A percentile compares a stretch with the other conserved stretches of the same genome.
Evolutionary conservation across 495 filamentous ascomycete genomes (phyloP).

Genomic region (Neurospora sp.): DNA sequence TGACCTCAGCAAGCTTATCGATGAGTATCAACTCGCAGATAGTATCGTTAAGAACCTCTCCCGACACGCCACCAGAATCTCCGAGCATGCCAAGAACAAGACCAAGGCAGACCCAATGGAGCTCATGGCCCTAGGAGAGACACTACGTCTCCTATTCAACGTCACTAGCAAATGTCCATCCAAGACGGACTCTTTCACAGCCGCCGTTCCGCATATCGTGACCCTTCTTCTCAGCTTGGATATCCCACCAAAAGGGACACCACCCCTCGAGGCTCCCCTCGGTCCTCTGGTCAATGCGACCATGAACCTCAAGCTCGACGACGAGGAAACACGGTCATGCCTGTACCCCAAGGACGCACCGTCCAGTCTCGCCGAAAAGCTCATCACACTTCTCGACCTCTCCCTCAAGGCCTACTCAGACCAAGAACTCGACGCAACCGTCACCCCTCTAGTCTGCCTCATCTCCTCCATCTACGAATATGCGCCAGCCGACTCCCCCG

Average conservation of each 20-base stretch:
- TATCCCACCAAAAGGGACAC: constrained; percentile 22
- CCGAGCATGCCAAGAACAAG: constrained; percentile 11
- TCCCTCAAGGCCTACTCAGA: constrained; percentile 51
- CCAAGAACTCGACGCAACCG: constrained; percentile 55
- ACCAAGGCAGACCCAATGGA: constrained; percentile 50
- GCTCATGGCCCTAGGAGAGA: constrained; percentile 72
- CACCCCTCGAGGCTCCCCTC: constrained; percentile 30
- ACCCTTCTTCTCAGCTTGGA: constrained; percentile 49
- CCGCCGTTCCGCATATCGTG: constrained; percentile 60
- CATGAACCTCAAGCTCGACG: constrained; percentile 60
- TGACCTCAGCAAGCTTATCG: constrained; percentile 58
- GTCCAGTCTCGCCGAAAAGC: constrained; percentile 50
- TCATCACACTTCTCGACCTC: constrained; percentile 65
- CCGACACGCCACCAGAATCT: constrained; percentile 44
- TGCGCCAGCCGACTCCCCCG: constrained; percentile 44
- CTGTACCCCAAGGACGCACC: constrained; percentile 60
- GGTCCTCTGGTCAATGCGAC: constrained; percentile 68
- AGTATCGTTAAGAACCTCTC: constrained; percentile 57
- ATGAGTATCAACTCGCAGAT: constrained; percentile 58
- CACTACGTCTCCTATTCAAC: constrained; percentile 84
- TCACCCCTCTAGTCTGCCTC: constrained; percentile 60
- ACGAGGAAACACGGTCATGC: constrained; percentile 24
- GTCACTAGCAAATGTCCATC: constrained; percentile 57
- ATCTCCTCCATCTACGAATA: constrained; percentile 62
- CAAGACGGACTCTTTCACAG: constrained; percentile 47